Evolutionary conservation across 2,329 filamentous ascomycete genomes (phyloP).

Genomic region (Arthroderma sp.): DNA sequence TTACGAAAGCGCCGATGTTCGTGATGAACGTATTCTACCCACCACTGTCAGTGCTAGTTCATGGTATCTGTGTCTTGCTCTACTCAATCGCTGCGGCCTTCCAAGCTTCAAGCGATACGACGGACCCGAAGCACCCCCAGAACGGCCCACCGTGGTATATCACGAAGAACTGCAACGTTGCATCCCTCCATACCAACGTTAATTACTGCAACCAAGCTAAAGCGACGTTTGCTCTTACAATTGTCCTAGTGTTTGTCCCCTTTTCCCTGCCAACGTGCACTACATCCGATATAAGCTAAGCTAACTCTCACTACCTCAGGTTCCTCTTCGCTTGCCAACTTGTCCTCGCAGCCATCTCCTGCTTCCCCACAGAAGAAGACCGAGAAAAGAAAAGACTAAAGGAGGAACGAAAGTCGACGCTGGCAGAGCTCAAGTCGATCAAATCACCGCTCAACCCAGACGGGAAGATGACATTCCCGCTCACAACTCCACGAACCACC

Average conservation of each 20-base stretch:
- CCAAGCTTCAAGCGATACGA: conserved; percentile 47
- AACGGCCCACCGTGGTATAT: conserved; percentile 52
- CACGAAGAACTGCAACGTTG: conserved; percentile 47
- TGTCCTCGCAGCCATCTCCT: conserved; percentile 37
- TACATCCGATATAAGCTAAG: neutral
- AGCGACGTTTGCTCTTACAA: conserved; percentile 43
- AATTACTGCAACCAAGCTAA: conserved; percentile 51
- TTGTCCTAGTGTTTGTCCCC: conserved; percentile 43
- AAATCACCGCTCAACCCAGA: conserved; percentile 29
- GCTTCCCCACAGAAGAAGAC: conserved; percentile 33
- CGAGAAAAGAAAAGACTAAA: conserved; percentile 19
- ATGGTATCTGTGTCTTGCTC: conserved; percentile 40
- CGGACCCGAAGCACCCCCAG: conserved; percentile 43
- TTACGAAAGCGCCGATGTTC: conserved; percentile 47
- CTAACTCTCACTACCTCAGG: conserved; percentile 22
- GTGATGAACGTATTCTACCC: conserved; percentile 47
- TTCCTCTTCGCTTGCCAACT: conserved; percentile 40
- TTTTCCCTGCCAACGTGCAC: neutral
- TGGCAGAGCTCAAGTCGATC: conserved; percentile 24
- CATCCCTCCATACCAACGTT: conserved; percentile 34
- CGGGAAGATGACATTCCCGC: conserved; percentile 23
- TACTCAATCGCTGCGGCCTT: conserved; percentile 45
- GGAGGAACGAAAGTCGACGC: conserved; percentile 25
- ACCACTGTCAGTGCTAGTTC: conserved; percentile 42
- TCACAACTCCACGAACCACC: conserved; percentile 32